A percentile compares a stretch with the other conserved stretches of the same genome.
Evolutionary conservation across 257 asterid species (phyloP).

Genomic region (Fraxinus americana): DNA sequence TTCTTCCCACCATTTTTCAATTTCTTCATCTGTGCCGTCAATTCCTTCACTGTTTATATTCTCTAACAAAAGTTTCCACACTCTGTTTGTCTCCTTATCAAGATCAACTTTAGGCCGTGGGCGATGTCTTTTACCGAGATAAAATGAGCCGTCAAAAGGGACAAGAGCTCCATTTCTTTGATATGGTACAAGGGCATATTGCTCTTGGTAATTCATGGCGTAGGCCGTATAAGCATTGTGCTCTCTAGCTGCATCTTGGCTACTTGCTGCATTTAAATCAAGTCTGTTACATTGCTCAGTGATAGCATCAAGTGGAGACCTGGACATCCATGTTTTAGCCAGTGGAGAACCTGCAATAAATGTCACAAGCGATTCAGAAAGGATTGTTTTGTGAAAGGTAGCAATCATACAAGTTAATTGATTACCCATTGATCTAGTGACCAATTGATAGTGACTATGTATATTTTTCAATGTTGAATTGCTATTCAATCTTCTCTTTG

Average conservation of each 20-base stretch:
- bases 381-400: conserved; percentile 17
- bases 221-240: conserved; percentile 24
- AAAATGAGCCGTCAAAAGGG: conserved; percentile 31
- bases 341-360: conserved; percentile 33
- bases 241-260: conserved; percentile 18
- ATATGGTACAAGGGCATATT: conserved; percentile 45
- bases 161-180: conserved; percentile 42
- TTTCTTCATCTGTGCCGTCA: conserved; percentile 53
- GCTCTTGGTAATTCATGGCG: conserved; percentile 24
- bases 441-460: conserved; percentile 32
- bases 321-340: conserved; percentile 26
- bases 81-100: conserved; percentile 54
- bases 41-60: conserved; percentile 54
- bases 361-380: neutral
- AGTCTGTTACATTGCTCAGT: conserved; percentile 34
- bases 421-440: conserved; percentile 44
- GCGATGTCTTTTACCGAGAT: conserved; percentile 25
- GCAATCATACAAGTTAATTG: conserved; percentile 18
- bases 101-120: conserved; percentile 56
- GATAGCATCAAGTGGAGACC: conserved; percentile 33
- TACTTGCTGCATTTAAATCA: conserved; percentile 30
- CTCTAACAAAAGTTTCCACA: conserved; percentile 58
- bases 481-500: conserved; percentile 49
- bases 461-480: conserved; percentile 40
- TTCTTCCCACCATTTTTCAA: conserved; percentile 54